phyloP scores from a whole-genome alignment of 2,329 filamentous ascomycete species.

The Venturia effusa region DNA sequence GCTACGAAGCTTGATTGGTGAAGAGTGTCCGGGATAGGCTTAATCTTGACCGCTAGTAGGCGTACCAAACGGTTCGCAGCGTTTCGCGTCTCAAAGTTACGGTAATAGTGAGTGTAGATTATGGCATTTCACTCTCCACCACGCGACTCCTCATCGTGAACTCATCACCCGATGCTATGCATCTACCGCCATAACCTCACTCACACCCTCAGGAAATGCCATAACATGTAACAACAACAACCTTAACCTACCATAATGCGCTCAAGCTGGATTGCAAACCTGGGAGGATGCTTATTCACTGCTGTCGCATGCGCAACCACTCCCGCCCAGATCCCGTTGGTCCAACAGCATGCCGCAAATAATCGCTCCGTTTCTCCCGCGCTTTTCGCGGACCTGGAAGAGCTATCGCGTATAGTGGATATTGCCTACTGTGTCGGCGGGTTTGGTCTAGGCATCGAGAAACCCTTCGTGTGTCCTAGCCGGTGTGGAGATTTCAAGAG shows the following conservation, averaged over 20 bases:
- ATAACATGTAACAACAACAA: background rate
- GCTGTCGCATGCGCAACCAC: constrained; percentile 2
- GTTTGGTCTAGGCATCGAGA: constrained; percentile 69
- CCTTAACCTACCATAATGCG: background rate
- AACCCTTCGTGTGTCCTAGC: constrained; percentile 76
- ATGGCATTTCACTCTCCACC: background rate
- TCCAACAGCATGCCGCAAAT: background rate
- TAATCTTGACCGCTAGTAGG: background rate
- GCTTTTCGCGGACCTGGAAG: constrained; percentile 74
- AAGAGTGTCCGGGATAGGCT: background rate
- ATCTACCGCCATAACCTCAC: background rate
- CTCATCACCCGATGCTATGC: background rate
- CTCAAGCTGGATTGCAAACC: background rate
- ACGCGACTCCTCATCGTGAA: background rate
- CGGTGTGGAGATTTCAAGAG: constrained; percentile 74
- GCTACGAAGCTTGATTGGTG: background rate
- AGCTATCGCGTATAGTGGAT: constrained; percentile 82
- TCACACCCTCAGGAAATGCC: background rate
- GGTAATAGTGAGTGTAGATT: too few species aligned
- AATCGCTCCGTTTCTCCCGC: constrained; percentile 41
- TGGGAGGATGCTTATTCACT: background rate
- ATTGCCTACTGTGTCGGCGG: constrained; percentile 88
- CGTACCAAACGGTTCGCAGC: background rate
- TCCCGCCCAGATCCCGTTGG: constrained; percentile 6
- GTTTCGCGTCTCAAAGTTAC: background rate